Evolutionary conservation across 257 asterid genomes (phyloP), one percentile per base, ranked within the genome.

Genomic region (Ballota nigra): DNA sequence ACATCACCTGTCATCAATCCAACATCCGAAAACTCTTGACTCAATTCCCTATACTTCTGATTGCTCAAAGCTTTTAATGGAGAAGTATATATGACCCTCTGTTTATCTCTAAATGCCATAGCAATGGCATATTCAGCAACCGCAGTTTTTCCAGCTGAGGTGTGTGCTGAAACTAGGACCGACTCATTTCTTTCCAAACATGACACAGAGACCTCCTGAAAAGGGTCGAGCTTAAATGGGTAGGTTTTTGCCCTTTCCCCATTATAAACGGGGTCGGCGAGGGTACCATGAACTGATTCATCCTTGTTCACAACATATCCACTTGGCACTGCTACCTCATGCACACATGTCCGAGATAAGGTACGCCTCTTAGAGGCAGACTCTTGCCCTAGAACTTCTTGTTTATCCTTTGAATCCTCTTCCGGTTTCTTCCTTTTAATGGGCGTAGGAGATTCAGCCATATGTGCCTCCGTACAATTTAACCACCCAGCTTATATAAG

Each of bases 1-100:
- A 95, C 99, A 68, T 93, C 98, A 10, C 98, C 98, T 0, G 98
- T 93, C 97, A 93, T 93, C 77, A 93, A 84, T 49, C 98, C 99
- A 8, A 95, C 99, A 81, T 92, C 96, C 1, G 89, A 73, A 79
- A 95, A 95, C 88, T 95, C 98, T 71, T 95, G 98, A 60, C 87
- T 88, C 75, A 95, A 75, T 76, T 95, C 99, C 72, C 99, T 86
- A 55, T 95, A 95, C 67, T 95, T 95, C 88, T 91, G 99, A 80
- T 95, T 95, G 66, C 97, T 88, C 85, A 94, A 75, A 58, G 99
- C 97, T 77, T 94, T 91, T 64, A 95, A 65, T 1, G 98, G 99
- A 40, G 98, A 95, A 58, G 99, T 95, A 63, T 95, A 95, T 67
- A 95, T 83, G 41, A 95, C 99, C 77, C 97, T 86, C 79, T 95